Evolutionary conservation across 2,329 filamentous ascomycete genomes (phyloP).

Genomic region (Ceratocystis smalleyi): DNA sequence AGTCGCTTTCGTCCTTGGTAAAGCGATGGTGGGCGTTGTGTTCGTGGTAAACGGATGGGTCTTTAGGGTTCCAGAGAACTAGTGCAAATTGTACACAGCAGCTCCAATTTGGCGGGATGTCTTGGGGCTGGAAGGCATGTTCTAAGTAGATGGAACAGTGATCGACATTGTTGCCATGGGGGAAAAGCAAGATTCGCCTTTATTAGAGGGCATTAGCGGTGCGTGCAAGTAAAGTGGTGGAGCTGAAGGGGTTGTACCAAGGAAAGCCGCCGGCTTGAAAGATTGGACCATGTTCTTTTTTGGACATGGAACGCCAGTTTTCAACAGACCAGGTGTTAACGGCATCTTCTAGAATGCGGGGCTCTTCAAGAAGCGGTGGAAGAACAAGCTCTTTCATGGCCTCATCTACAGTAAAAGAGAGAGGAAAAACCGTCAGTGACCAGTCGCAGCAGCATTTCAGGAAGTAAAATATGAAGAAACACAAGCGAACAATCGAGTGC

Average conservation of each 20-base stretch:
- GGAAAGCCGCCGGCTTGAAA: slow-evolving; percentile 79
- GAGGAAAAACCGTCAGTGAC: background rate
- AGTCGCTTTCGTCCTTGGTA: slow-evolving; percentile 89
- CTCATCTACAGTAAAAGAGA: slow-evolving; percentile 41
- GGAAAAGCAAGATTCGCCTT: slow-evolving; percentile 90
- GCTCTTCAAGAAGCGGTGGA: slow-evolving; percentile 55
- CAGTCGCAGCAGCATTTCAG: too few relatives aligned
- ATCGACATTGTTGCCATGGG: slow-evolving; percentile 86
- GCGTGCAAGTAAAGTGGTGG: slow-evolving; percentile 4
- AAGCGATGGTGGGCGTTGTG: slow-evolving; percentile 87
- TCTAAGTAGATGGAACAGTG: slow-evolving; percentile 92
- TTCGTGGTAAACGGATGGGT: slow-evolving; percentile 71
- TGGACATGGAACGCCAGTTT: slow-evolving; percentile 59
- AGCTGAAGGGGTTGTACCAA: slow-evolving; percentile 43
- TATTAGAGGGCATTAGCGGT: slow-evolving; percentile 18
- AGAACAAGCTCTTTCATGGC: slow-evolving; percentile 73
- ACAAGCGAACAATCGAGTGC: too few relatives aligned
- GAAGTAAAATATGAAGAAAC: too few relatives aligned
- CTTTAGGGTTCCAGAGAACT: slow-evolving; percentile 85
- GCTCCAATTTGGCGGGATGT: slow-evolving; percentile 82
- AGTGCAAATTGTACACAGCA: slow-evolving; percentile 91
- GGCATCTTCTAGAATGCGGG: slow-evolving; percentile 61
- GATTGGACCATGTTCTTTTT: slow-evolving; percentile 73
- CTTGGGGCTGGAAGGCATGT: slow-evolving; percentile 65
- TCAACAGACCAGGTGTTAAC: slow-evolving; percentile 77